phyloP scores from a whole-genome alignment of 805 yeast genomes.

The Pichia heedii region DNA sequence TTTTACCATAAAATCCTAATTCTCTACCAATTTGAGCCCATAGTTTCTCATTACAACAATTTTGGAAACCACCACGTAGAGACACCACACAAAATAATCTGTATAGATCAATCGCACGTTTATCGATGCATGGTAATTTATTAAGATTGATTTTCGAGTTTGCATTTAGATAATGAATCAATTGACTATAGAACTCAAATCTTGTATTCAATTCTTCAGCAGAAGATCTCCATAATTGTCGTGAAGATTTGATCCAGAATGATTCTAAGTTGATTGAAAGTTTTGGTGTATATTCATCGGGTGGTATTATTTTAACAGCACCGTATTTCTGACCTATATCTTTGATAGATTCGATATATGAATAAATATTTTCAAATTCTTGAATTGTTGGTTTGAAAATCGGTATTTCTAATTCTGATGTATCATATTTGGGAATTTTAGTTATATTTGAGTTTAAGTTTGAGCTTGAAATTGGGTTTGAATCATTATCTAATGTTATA shows the following conservation, averaged over 20 bases:
- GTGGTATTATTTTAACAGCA: constrained; percentile 67
- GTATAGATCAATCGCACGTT: constrained; percentile 56
- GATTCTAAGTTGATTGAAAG: constrained; percentile 35
- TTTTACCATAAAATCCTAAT: constrained; percentile 63
- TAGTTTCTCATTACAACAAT: constrained; percentile 53
- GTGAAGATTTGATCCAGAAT: constrained; percentile 43
- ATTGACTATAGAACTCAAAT: constrained; percentile 37
- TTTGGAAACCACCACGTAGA: constrained; percentile 56
- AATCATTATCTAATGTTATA: background rate
- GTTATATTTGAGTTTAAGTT: too few species aligned
- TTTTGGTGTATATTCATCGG: constrained; percentile 22
- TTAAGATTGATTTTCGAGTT: constrained; percentile 15
- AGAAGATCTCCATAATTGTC: constrained; percentile 38
- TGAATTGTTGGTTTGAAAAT: constrained; percentile 43
- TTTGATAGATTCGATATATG: constrained; percentile 46
- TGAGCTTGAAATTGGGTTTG: background rate
- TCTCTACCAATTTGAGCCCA: constrained; percentile 86
- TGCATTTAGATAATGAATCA: constrained; percentile 29
- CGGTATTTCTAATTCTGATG: constrained; percentile 34
- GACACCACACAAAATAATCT: constrained; percentile 49
- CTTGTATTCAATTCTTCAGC: constrained; percentile 36
- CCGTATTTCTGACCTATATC: constrained; percentile 55
- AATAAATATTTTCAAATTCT: constrained; percentile 57
- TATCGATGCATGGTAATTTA: constrained; percentile 59
- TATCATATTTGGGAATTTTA: background rate